Evolutionary conservation across 805 yeast genomes (phyloP).

Genomic region (Candida tammaniensis): DNA sequence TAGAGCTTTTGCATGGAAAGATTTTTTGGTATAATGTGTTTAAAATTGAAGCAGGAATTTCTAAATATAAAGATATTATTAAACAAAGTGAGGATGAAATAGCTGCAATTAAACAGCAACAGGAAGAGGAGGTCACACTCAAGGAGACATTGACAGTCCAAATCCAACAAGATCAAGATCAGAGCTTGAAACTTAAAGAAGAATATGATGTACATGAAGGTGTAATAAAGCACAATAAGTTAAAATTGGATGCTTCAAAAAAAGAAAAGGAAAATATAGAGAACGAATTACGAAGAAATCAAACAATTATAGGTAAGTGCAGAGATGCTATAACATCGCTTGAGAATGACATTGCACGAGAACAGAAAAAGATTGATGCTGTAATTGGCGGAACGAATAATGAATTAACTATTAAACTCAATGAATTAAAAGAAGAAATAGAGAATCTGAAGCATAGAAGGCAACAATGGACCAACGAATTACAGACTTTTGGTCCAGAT

Average conservation of each 20-base stretch:
- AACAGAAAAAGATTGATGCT: constrained; percentile 37
- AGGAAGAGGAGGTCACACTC: background rate
- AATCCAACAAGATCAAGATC: background rate
- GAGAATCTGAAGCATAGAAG: constrained; percentile 1
- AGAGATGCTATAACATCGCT: constrained; percentile 19
- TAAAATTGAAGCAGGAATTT: constrained; percentile 19
- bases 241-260: constrained; percentile 10
- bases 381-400: constrained; percentile 45
- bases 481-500: constrained; percentile 10
- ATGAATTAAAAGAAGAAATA: background rate
- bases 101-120: background rate
- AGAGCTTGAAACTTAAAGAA: background rate
- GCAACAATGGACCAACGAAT: constrained; percentile 11
- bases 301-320: constrained; percentile 18
- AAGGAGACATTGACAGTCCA: background rate
- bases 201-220: constrained; percentile 14
- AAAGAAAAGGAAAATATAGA: constrained; percentile 16
- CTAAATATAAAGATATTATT: constrained; percentile 11
- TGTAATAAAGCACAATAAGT: constrained; percentile 5
- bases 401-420: constrained; percentile 18
- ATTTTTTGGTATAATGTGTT: constrained; percentile 42
- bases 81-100: constrained; percentile 11
- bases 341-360: constrained; percentile 24
- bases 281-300: constrained; percentile 18
- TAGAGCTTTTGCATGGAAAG: constrained; percentile 37